Base-by-base conservation (phyloP, 192 early-diverging fungal genomes). In the Pilaira anomala region DNA sequence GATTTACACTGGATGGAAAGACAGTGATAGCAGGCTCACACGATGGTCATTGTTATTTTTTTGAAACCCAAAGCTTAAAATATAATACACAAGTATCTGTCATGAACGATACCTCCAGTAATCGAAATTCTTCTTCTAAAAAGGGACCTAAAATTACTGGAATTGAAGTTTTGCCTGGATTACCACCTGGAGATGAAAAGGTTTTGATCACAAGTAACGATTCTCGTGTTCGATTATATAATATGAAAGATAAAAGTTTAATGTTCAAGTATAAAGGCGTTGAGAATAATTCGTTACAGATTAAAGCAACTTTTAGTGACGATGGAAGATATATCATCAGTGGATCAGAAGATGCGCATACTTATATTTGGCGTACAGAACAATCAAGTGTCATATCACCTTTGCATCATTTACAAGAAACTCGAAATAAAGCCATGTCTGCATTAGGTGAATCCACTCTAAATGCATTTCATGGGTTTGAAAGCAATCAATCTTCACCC, bases 41-140 rank as follows among this genome's bases (percentile, higher is more conserved):
- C 58, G 76, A 77, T 40, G 93, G 93, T 8, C 78, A 87, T 58
- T 83, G 85, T 62, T 83, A 91, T 51, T 91, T 95, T 61, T 94
- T 90, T 74, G 83, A 90, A 40, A 82, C 85, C 12, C 81, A 87
- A 26, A 87, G 80, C 1, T 71, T 95, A 26, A 76, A 80, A 48
- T 91, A 92, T 51, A 85, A 88, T 66, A 91, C 90, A n/a, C 91
- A 89, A 56, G 85, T 95, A 62, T 78, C 89, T 48, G 85, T 91
- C 39, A 39, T 24, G 12, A 42, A 58, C 19, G 33, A 40, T 25
- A 42, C 33, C 40, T 18, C 14, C 11, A 26, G 12, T 7, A 50
- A 50, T 40, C n/a, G 56, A 22, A 65, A 56, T 21, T 33, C 76
- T 81, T 51, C 83, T 74, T 33, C 83, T 3, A 82, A 84, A 64